A percentile compares a stretch with the other conserved stretches of the same genome.
Conservation (phyloP, 2,329 filamentous ascomycete species). For the Diaporthe ilicicola region DNA sequence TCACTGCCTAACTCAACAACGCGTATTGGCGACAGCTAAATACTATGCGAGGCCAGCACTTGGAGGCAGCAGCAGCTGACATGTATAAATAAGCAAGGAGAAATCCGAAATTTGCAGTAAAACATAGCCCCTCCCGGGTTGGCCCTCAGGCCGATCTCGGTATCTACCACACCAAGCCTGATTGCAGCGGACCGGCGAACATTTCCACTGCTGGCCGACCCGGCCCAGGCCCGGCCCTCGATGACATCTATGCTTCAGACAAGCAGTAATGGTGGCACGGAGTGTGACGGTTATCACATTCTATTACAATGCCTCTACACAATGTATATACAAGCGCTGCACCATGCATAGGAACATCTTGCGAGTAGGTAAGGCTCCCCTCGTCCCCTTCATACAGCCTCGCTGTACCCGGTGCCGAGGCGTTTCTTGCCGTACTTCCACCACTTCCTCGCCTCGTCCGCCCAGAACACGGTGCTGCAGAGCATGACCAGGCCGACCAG, state of each 20-base stretch:
- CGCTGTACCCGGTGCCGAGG: slow-evolving; percentile 69
- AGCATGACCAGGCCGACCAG: slow-evolving; percentile 76
- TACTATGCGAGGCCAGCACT: too few species aligned
- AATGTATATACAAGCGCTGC: slow-evolving; percentile 22
- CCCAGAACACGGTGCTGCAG: slow-evolving; percentile 94
- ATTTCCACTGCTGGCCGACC: too few species aligned
- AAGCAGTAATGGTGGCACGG: neutral
- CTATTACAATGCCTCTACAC: slow-evolving; percentile 30
- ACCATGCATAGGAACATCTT: slow-evolving; percentile 3
- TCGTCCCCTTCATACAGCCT: slow-evolving; percentile 58
- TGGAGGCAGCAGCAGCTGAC: too few species aligned
- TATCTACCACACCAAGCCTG: too few species aligned
- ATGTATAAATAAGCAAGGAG: too few species aligned
- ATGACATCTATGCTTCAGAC: neutral
- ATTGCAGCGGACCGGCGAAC: too few species aligned
- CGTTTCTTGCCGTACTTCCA: slow-evolving; percentile 67
- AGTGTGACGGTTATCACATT: neutral
- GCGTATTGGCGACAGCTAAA: too few species aligned
- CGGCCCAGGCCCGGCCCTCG: neutral
- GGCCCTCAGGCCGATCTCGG: too few species aligned
- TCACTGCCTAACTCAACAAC: too few species aligned
- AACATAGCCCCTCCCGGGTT: too few species aligned
- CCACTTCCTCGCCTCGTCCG: slow-evolving; percentile 90
- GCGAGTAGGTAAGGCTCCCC: neutral
- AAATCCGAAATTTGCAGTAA: too few species aligned